These are phyloP conservation scores for Rhynchospora pubera DNA, from an alignment of 176 grass and related monocot genomes.

Conservation along the genomic window DNA sequence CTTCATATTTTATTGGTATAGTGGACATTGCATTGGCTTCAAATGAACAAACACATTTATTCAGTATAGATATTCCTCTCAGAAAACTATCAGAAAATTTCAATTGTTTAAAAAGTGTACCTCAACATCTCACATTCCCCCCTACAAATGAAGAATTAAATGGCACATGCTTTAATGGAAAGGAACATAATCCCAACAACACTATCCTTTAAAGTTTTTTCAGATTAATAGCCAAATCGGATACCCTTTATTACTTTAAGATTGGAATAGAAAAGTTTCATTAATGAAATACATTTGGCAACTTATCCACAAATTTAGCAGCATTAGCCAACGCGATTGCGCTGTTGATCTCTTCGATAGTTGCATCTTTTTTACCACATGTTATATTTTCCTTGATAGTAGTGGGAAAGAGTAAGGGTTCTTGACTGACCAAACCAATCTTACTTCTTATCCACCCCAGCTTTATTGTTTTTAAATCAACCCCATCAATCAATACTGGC, in stretches of 20 bases:
- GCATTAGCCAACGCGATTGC: slow-evolving; percentile 72
- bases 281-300: slow-evolving; percentile 61
- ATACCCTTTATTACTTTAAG: not conserved
- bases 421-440: slow-evolving; percentile 81
- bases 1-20: not conserved
- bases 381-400: slow-evolving; percentile 74
- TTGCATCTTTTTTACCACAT: slow-evolving; percentile 60
- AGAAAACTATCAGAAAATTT: not conserved
- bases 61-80: not conserved
- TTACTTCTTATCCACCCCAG: slow-evolving; percentile 63
- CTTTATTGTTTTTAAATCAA: slow-evolving; percentile 56
- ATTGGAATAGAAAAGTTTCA: not conserved
- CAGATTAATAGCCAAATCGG: too few relatives aligned
- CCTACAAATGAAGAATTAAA: not conserved
- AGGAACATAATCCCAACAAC: not conserved
- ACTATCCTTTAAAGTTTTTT: not conserved
- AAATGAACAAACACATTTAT: not conserved
- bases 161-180: not conserved
- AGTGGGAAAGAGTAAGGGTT: slow-evolving; percentile 63
- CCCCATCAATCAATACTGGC: slow-evolving; percentile 65
- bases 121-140: not conserved
- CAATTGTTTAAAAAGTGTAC: not conserved
- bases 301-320: slow-evolving; percentile 64
- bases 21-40: not conserved
- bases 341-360: slow-evolving; percentile 44